Evolutionary conservation across 192 early-diverging fungal genomes (phyloP).

Genomic region (Coemansia nantahalensis): DNA sequence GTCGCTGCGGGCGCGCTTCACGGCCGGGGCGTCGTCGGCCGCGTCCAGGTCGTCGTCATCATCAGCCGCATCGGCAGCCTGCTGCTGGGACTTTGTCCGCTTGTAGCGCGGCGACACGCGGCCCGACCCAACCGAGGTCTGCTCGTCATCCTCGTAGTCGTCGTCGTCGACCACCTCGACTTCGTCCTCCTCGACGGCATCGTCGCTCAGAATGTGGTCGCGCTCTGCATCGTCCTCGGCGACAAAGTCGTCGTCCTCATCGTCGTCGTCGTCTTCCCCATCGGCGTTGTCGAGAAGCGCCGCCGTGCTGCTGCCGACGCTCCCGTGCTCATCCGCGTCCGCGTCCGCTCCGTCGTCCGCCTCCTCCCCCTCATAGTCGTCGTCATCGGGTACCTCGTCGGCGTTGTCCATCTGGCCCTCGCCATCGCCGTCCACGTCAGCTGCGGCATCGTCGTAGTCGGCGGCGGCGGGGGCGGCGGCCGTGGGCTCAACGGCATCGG

Average conservation of each 20-base stretch:
- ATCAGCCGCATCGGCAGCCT: neutral
- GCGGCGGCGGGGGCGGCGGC: neutral
- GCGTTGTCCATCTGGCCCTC: too few species aligned
- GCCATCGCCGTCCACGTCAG: too few species aligned
- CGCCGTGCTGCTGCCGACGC: conserved; percentile 9
- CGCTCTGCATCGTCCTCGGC: conserved; percentile 14
- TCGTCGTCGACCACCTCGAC: conserved; percentile 3
- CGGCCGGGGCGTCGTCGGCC: conserved; percentile 8
- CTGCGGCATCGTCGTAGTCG: neutral
- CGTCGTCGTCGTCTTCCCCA: conserved; percentile 19
- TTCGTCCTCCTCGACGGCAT: conserved; percentile 13
- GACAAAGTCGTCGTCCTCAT: conserved; percentile 41
- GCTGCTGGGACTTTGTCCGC: conserved; percentile 10
- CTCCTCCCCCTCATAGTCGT: conserved; percentile 3
- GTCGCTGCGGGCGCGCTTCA: conserved; percentile 19
- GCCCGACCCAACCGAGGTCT: conserved; percentile 12
- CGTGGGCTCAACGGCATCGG: too few species aligned
- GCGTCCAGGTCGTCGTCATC: conserved; percentile 1
- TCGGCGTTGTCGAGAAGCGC: conserved; percentile 14
- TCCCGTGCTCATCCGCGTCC: conserved; percentile 6
- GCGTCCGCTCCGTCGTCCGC: neutral
- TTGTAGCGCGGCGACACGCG: conserved; percentile 18
- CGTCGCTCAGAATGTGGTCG: conserved; percentile 35
- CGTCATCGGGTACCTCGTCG: neutral
- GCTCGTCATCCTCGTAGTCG: conserved; percentile 2